Conservation (phyloP, 2,329 filamentous ascomycete genomes). For the Bipolaris victoriae region DNA sequence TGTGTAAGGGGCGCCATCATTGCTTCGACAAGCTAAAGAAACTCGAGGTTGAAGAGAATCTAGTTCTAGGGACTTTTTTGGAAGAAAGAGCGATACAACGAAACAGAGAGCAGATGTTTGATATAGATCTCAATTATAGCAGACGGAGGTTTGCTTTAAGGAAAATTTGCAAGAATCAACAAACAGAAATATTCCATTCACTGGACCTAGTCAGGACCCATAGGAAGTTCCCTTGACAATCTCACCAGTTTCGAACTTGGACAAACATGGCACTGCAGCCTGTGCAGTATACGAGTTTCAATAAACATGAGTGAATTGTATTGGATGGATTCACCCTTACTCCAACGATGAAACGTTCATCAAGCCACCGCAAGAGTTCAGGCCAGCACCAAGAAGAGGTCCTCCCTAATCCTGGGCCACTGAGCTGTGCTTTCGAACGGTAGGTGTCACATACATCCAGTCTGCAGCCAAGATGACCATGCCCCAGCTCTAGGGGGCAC, state of each 20-base stretch:
- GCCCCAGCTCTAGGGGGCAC: background rate
- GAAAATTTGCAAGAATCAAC: background rate
- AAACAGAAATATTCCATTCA: too few relatives aligned
- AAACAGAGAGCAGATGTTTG: background rate
- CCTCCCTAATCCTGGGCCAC: background rate
- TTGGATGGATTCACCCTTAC: background rate
- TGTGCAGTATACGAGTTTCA: background rate
- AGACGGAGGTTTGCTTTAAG: too few relatives aligned
- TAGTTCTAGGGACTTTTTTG: too few relatives aligned
- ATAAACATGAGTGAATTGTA: background rate
- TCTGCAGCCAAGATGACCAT: background rate
- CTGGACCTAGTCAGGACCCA: too few relatives aligned
- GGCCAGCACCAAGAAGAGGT: background rate
- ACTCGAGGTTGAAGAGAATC: background rate
- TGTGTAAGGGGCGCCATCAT: background rate
- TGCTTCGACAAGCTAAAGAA: background rate
- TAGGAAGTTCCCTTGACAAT: background rate
- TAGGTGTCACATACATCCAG: too few relatives aligned
- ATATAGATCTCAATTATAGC: background rate
- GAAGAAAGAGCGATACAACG: too few relatives aligned
- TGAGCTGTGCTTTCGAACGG: background rate
- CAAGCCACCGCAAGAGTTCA: background rate
- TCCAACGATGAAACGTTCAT: background rate
- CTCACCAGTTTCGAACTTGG: background rate
- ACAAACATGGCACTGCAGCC: background rate